A percentile compares a stretch with the other conserved stretches of the same genome.
Evolutionary conservation across 2,329 filamentous ascomycete species (phyloP).

Genomic region (Diplodia sapinea): DNA sequence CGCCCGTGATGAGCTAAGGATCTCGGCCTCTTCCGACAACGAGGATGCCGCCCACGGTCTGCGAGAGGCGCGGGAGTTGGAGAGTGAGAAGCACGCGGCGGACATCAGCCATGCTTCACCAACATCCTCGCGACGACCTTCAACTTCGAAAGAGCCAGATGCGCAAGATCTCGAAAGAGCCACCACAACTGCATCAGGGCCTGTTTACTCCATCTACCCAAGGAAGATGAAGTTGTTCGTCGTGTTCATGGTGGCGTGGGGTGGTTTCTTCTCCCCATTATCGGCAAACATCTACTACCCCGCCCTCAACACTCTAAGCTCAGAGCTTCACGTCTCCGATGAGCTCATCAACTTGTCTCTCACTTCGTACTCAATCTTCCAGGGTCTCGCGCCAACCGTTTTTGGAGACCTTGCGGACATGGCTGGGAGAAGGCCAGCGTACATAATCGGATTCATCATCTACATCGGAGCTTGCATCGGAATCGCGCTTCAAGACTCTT

Average conservation of each 20-base stretch:
- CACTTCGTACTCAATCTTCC: conserved; percentile 55
- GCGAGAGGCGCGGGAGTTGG: not conserved
- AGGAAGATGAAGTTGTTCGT: conserved; percentile 52
- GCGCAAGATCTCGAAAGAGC: conserved; percentile 35
- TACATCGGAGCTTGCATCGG: conserved; percentile 45
- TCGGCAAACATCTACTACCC: conserved; percentile 45
- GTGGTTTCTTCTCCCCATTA: conserved; percentile 59
- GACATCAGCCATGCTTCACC: conserved; percentile 3
- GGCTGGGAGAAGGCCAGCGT: conserved; percentile 58
- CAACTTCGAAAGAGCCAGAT: conserved; percentile 21
- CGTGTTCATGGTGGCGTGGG: conserved; percentile 57
- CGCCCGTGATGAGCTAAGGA: not conserved
- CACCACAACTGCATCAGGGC: conserved; percentile 30
- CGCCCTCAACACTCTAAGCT: conserved; percentile 37
- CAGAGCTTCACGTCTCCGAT: conserved; percentile 46
- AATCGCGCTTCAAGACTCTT: conserved; percentile 43
- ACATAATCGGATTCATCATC: conserved; percentile 49
- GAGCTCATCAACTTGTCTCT: conserved; percentile 46
- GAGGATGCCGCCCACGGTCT: not conserved
- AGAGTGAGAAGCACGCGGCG: not conserved
- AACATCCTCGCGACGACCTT: conserved; percentile 19
- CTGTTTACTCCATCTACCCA: conserved; percentile 36
- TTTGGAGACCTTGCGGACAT: conserved; percentile 59
- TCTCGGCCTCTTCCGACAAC: not conserved
- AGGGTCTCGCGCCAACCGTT: conserved; percentile 60